A percentile compares a stretch with the other conserved stretches of the same genome.
Conservation (phyloP, 305 asterid genomes). For the Stenogyne calaminthoides region DNA sequence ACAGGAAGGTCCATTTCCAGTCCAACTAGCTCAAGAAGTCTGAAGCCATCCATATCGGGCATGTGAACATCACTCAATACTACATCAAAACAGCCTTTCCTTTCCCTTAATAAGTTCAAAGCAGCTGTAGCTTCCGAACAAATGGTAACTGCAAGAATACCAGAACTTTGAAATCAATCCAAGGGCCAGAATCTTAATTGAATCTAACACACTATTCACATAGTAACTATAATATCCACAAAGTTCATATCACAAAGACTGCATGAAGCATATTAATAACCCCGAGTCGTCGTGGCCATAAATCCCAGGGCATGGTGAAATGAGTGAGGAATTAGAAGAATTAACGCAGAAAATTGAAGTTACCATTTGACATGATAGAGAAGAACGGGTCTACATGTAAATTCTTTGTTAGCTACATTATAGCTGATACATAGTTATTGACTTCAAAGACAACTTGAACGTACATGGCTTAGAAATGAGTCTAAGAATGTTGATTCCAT, state of each 20-base stretch:
- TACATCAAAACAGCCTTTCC: conserved; percentile 71
- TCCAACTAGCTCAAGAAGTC: conserved; percentile 85
- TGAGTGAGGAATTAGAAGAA: neutral
- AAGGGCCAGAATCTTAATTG: conserved; percentile 11
- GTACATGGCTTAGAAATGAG: neutral
- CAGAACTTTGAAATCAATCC: conserved; percentile 17
- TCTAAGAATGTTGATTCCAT: neutral
- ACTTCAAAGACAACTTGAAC: neutral
- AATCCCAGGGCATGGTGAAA: neutral
- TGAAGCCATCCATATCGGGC: conserved; percentile 97
- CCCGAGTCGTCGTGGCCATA: neutral
- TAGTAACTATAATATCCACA: neutral
- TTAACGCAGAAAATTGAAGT: conserved; percentile 1
- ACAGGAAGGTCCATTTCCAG: conserved; percentile 94
- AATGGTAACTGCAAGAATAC: conserved; percentile 63
- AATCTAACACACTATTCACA: neutral
- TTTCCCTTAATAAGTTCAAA: conserved; percentile 66
- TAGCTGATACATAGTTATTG: neutral
- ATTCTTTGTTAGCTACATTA: neutral
- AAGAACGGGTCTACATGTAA: neutral
- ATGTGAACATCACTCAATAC: conserved; percentile 89
- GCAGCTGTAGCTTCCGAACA: conserved; percentile 75
- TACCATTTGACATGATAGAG: neutral
- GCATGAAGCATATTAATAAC: conserved; percentile 18
- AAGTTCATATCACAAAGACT: conserved; percentile 1